Evolutionary conservation across 805 yeast species (phyloP).

Genomic region (Sungouiella blattae): DNA sequence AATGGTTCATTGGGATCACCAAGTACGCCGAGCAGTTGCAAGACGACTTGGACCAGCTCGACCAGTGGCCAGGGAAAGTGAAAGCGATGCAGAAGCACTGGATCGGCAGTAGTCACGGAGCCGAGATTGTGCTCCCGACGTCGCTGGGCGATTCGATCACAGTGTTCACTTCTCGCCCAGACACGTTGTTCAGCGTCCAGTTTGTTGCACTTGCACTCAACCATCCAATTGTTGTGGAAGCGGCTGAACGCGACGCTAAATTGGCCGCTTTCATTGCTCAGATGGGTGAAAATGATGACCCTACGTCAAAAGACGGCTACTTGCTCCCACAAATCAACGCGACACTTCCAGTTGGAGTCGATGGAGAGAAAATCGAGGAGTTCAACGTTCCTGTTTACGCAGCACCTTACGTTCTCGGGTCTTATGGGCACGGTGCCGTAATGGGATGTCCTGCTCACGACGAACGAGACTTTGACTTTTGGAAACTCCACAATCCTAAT

Average conservation of each 20-base stretch:
- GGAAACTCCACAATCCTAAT: slow-evolving; percentile 59
- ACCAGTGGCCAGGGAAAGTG: slow-evolving; percentile 86
- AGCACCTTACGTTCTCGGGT: slow-evolving; percentile 84
- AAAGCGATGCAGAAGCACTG: slow-evolving; percentile 88
- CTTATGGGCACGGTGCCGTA: slow-evolving; percentile 89
- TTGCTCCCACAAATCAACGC: slow-evolving; percentile 42
- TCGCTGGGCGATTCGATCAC: slow-evolving; percentile 27
- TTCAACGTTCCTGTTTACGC: slow-evolving; percentile 68
- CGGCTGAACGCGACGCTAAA: slow-evolving; percentile 34
- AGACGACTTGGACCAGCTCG: slow-evolving; percentile 57
- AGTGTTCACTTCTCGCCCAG: slow-evolving; percentile 86
- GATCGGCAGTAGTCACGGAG: slow-evolving; percentile 88
- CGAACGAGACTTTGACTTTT: slow-evolving; percentile 75
- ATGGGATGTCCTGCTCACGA: slow-evolving; percentile 99
- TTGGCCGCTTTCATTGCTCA: slow-evolving; percentile 48
- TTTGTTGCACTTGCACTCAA: slow-evolving; percentile 73
- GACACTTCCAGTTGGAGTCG: slow-evolving; percentile 55
- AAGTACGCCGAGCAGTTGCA: slow-evolving; percentile 67
- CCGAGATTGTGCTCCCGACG: slow-evolving; percentile 55
- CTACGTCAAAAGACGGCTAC: slow-evolving; percentile 51
- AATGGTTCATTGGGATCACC: slow-evolving; percentile 94
- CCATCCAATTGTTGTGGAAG: slow-evolving; percentile 55
- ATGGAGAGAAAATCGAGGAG: slow-evolving; percentile 11
- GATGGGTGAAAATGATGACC: slow-evolving; percentile 43
- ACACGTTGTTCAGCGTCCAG: slow-evolving; percentile 80